Evolutionary conservation across 139 green algal species (phyloP).

Genomic region (Yamagishiella unicocca): DNA sequence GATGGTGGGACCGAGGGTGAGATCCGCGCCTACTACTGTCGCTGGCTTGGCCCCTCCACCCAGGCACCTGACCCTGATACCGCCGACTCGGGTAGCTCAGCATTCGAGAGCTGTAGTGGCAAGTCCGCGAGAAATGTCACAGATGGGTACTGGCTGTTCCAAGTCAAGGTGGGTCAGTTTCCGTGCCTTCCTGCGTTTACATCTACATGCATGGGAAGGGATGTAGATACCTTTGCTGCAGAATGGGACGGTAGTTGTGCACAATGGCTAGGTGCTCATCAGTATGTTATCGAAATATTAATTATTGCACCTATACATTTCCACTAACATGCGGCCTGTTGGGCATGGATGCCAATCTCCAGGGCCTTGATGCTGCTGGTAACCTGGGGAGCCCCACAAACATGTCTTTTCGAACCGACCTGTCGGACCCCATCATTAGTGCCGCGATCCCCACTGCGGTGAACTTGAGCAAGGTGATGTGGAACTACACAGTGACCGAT

Average conservation of each 20-base stretch:
- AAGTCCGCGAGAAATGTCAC: slow-evolving; percentile 10
- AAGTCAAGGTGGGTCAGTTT: slow-evolving; percentile 31
- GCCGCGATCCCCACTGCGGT: neutral
- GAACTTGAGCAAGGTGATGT: neutral
- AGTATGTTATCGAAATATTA: too few relatives aligned
- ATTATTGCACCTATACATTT: neutral
- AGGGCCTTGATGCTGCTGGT: slow-evolving; percentile 38
- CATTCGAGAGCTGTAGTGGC: neutral
- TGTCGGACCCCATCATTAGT: slow-evolving; percentile 8
- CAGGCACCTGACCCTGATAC: neutral
- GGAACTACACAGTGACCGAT: slow-evolving; percentile 17
- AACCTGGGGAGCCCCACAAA: slow-evolving; percentile 33
- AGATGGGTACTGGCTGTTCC: slow-evolving; percentile 50
- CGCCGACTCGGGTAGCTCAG: neutral
- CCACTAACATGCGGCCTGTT: neutral
- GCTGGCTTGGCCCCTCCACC: slow-evolving; percentile 15
- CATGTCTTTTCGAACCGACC: slow-evolving; percentile 40
- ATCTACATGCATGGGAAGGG: too few relatives aligned
- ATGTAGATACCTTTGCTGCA: neutral
- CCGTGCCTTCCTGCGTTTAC: neutral
- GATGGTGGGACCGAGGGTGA: slow-evolving; percentile 12
- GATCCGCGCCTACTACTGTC: slow-evolving; percentile 27
- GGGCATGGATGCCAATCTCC: neutral
- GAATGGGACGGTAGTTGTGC: neutral
- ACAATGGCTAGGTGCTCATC: too few relatives aligned